Base-by-base conservation (phyloP, 306 rosid species). In the Cucumis hystrix region DNA sequence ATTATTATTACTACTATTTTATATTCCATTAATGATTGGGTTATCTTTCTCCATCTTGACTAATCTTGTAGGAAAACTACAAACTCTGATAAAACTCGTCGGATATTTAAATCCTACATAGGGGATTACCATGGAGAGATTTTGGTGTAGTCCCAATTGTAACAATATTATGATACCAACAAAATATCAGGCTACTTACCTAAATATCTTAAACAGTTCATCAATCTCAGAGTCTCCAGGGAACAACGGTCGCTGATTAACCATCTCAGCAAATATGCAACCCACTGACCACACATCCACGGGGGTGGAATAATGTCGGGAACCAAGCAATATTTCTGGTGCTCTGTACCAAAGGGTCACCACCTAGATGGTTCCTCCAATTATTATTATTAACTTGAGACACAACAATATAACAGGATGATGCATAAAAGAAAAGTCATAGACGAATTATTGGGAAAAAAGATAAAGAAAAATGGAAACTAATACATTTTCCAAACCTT, bases 281-380 rank as follows among this genome's bases (percentile, higher is more conserved):
- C 99, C 99, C 82, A 95, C 99, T 5, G 99, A 95, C 99, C 99
- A 95, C 70, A 95, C 90, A 84, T 95, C 99, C 61, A 95, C 99
- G 6, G 99, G 99, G 55, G 99, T 95, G 41, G 99, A 95, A 82
- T 95, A 95, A 84, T 95, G 96, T 71, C 97, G 97, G 76, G 99
- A 92, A 79, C 99, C 99, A 77, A 95, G 99, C 86, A 95, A 85
- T 87, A 95, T 92, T 83, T 95, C 99, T 30, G 99, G 99, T 74
- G 99, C 99, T 89, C 99, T 88, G 78, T 95, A 95, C 99, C 99
- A 95, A 20, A 95, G 89, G 37, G 99, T 95, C 81, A 95, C 99
- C 86, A 95, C 98, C 98, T 94, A 85, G 33, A 82, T 20, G 71
- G 57, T 80, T 76, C 77, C 62, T 65, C 68, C 73, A 62, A 67